Evolutionary conservation across 2,329 filamentous ascomycete species (phyloP), one percentile per base, ranked within the genome.

Genomic region (Apiospora phragmitis): DNA sequence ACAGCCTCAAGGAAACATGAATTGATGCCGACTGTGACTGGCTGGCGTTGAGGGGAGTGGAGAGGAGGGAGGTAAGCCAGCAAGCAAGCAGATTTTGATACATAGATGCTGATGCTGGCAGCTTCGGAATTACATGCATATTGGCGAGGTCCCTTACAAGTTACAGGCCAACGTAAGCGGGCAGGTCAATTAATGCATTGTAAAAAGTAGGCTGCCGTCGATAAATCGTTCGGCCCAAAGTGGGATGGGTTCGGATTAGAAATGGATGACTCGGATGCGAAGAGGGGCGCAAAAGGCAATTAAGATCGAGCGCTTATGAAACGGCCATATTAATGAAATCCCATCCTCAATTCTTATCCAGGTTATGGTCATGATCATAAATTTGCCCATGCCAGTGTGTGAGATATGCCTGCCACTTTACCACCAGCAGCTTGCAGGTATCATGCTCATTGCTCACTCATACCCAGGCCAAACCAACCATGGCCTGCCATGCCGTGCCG

Each of bases 271-370:
- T 55, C 49, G 51, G 51, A 35, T 55, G 49, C 26, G 49, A 32
- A 55, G 24, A n/a, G 24, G n/a, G 47, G n/a, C 3, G 21, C 9
- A 8, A 24, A n/a, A 29, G 32, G 55, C 21, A 62, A 62, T 62
- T 32, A 62, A 62, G 55, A 62, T 62, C 55, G 55, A 38, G 55
- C 55, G 38, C 32, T 38, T 62, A 38, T 62, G 55, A 62, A 62
- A 62, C 55, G 18, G 1, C 55, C 29, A 38, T 62, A n/a, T 62
- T 62, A n/a, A 62, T 62, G 29, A 62, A 62, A 62, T 38, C 32
- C 55, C 55, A 38, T 62, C 55, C 21, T 18, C 47, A 12, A 21
- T 9, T 4, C 14, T 62, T 62, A 24, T 62, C 32, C 55, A 32
- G 29, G 26, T 3, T 29, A 62, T 35, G 51, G 29, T 2, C 26